A percentile compares a stretch with the other conserved stretches of the same genome.
phyloP scores from a whole-genome alignment of 202 grass and related monocot species.

The Panicum virgatum region DNA sequence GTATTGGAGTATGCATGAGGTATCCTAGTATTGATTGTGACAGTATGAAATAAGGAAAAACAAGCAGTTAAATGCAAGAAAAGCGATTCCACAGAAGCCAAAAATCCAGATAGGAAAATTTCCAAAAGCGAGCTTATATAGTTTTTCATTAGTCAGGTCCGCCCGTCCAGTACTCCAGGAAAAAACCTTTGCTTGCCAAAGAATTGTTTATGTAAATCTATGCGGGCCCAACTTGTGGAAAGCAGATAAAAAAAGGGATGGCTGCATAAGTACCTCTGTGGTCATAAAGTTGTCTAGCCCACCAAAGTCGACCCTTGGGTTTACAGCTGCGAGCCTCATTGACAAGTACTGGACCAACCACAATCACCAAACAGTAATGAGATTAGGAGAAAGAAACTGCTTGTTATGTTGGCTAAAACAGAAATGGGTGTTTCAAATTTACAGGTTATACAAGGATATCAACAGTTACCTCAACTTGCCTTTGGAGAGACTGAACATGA shows the following conservation, averaged over 20 bases:
- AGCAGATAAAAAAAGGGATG: constrained; percentile 17
- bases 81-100: not conserved
- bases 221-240: constrained; percentile 1
- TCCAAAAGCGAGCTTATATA: not conserved
- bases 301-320: constrained; percentile 81
- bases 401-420: not conserved
- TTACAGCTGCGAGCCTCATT: constrained; percentile 86
- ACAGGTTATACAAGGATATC: constrained; percentile 14
- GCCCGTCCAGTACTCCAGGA: not conserved
- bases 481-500: constrained; percentile 93
- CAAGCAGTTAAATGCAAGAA: not conserved
- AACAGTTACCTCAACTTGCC: constrained; percentile 79
- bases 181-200: not conserved
- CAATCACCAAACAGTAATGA: constrained; percentile 17
- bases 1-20: constrained; percentile 17
- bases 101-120: not conserved
- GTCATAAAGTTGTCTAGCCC: constrained; percentile 75
- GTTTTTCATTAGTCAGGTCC: constrained; percentile 10
- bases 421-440: not conserved
- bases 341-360: constrained; percentile 72
- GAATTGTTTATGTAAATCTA: constrained; percentile 12
- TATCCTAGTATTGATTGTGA: not conserved
- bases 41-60: constrained; percentile 9
- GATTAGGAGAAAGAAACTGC: constrained; percentile 7
- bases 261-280: constrained; percentile 56